These are phyloP conservation scores for Mucor sp. DNA, from an alignment of 371 early-diverging fungal species.

Conservation along the genomic window DNA sequence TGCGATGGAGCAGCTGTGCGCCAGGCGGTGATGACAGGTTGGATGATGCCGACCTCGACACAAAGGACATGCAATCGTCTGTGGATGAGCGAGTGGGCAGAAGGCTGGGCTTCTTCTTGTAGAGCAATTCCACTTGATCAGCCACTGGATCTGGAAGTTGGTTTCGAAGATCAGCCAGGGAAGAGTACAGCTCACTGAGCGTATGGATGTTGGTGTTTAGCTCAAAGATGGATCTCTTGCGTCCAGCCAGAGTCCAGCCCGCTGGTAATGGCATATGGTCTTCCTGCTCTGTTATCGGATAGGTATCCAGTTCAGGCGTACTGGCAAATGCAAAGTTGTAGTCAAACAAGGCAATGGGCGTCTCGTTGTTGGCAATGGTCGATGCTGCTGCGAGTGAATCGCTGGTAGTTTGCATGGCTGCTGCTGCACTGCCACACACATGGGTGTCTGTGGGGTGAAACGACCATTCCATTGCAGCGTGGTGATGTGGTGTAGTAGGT, in stretches of 20 bases:
- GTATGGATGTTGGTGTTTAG: slow-evolving; percentile 40
- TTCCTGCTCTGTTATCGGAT: neutral
- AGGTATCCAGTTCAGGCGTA: neutral
- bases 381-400: neutral
- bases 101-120: neutral
- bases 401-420: neutral
- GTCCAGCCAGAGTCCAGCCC: slow-evolving; percentile 26
- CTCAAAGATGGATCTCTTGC: slow-evolving; percentile 32
- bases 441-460: neutral
- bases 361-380: neutral
- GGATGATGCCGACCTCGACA: neutral
- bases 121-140: neutral
- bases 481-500: neutral
- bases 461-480: neutral
- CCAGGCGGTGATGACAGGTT: neutral
- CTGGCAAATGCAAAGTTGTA: neutral
- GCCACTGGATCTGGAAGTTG: slow-evolving; percentile 18
- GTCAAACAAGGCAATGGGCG: neutral
- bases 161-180: slow-evolving; percentile 26
- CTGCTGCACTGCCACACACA: neutral
- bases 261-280: slow-evolving; percentile 12
- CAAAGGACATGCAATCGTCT: neutral
- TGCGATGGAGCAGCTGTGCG: neutral
- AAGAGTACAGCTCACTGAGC: slow-evolving; percentile 30
- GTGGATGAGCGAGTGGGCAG: neutral